Conservation (phyloP, 352 stramenopile species). For the Globisporangium takayamanum region DNA sequence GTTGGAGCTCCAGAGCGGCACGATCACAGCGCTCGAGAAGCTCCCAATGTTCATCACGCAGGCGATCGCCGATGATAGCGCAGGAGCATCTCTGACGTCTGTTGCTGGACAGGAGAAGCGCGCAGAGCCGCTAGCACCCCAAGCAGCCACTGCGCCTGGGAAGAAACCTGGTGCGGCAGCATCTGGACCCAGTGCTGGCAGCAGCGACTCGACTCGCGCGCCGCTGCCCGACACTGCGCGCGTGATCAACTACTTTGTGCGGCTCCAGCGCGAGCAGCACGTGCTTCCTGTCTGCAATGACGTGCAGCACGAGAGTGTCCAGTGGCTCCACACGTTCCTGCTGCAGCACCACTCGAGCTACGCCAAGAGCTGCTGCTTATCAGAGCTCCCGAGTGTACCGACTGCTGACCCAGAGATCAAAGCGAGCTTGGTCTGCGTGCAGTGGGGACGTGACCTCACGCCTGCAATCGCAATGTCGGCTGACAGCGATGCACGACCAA, state of each 20-base stretch:
- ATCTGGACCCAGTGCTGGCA: neutral
- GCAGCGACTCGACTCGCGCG: neutral
- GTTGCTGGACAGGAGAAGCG: slow-evolving; percentile 2
- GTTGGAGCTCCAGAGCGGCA: slow-evolving; percentile 47
- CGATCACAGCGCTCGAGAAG: slow-evolving; percentile 34
- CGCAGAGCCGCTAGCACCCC: no score
- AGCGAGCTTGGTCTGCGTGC: slow-evolving; percentile 43
- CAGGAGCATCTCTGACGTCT: neutral
- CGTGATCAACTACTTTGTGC: slow-evolving; percentile 63
- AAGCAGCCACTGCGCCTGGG: neutral
- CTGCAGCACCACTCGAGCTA: slow-evolving; percentile 54
- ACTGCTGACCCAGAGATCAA: slow-evolving; percentile 48
- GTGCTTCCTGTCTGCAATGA: slow-evolving; percentile 27
- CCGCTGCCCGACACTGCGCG: slow-evolving; percentile 14
- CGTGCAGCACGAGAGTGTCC: slow-evolving; percentile 27
- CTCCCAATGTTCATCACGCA: slow-evolving; percentile 34
- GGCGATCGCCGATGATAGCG: slow-evolving; percentile 15
- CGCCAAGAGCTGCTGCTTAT: slow-evolving; percentile 42
- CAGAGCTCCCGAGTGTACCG: slow-evolving; percentile 33
- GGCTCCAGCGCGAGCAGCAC: slow-evolving; percentile 36
- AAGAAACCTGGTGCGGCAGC: slow-evolving; percentile 8
- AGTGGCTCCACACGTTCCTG: slow-evolving; percentile 53
- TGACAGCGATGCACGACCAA: neutral
- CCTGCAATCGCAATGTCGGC: slow-evolving; percentile 24
- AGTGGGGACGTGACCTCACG: slow-evolving; percentile 53